Evolutionary conservation across 1,284 basidiomycete genomes (phyloP).

Genomic region (Melanopsichium pennsylvanicum): DNA sequence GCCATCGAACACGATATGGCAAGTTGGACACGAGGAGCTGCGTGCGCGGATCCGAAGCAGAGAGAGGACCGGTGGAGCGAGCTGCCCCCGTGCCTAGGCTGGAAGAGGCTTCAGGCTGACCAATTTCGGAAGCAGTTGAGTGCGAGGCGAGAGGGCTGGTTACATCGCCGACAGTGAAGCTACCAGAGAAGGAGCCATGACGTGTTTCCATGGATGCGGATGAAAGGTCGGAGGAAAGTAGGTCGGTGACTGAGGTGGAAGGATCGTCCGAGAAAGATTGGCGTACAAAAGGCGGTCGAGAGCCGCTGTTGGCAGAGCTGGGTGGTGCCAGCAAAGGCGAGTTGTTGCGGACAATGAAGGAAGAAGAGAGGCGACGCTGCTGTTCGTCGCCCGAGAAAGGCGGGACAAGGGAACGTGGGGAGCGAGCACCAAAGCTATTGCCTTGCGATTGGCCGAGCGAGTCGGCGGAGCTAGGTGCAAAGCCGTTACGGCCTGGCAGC

Average conservation of each 20-base stretch:
- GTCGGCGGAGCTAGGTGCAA: slow-evolving; percentile 6
- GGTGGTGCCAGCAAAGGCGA: slow-evolving; percentile 4
- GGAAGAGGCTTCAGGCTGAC: neutral
- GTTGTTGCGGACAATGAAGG: slow-evolving; percentile 1
- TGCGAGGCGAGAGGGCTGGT: slow-evolving; percentile 2
- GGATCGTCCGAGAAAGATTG: slow-evolving; percentile 48
- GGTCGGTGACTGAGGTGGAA: slow-evolving; percentile 4
- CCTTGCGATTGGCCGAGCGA: neutral
- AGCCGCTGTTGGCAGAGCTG: neutral
- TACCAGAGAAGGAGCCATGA: slow-evolving; percentile 27
- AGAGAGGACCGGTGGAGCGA: slow-evolving; percentile 48
- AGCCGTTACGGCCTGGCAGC: neutral
- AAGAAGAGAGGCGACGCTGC: slow-evolving; percentile 23
- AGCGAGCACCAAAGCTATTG: slow-evolving; percentile 1
- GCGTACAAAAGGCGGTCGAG: slow-evolving; percentile 39
- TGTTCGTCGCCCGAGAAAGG: slow-evolving; percentile 6
- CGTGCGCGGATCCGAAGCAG: slow-evolving; percentile 77
- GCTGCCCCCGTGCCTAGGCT: slow-evolving; percentile 5
- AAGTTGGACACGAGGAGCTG: slow-evolving; percentile 69
- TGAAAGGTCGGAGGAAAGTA: slow-evolving; percentile 8
- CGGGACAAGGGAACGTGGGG: slow-evolving; percentile 8
- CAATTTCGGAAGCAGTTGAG: neutral
- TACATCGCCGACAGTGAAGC: neutral
- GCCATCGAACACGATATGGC: slow-evolving; percentile 67
- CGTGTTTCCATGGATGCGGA: slow-evolving; percentile 13